Percentiles rank a stretch among this genome's conserved stretches.
Evolutionary conservation across 176 grass and related monocot species (phyloP).

Genomic region (Musa acuminata): DNA sequence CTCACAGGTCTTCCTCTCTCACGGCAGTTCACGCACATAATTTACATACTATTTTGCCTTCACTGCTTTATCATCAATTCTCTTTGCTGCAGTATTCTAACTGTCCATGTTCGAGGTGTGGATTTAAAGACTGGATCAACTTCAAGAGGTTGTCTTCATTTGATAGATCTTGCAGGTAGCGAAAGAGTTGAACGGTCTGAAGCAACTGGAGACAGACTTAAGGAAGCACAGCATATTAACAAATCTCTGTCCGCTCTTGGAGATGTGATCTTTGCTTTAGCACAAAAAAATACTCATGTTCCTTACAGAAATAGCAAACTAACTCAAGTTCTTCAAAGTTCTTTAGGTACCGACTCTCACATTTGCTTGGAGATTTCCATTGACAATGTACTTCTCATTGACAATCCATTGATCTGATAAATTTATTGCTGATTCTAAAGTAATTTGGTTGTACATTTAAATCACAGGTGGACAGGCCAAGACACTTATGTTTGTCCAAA

Average conservation of each 20-base stretch:
- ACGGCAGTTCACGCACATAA: not conserved
- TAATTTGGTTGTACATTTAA: constrained; percentile 19
- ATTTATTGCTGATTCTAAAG: not conserved
- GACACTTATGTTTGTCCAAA: constrained; percentile 95
- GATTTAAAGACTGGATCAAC: constrained; percentile 82
- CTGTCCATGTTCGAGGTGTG: constrained; percentile 78
- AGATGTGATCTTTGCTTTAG: constrained; percentile 84
- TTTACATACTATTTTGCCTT: not conserved
- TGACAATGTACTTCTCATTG: not conserved
- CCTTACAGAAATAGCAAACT: constrained; percentile 97
- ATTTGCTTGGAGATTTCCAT: not conserved
- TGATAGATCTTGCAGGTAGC: constrained; percentile 96
- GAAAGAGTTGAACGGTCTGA: constrained; percentile 91
- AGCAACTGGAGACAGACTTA: constrained; percentile 92
- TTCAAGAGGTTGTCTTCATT: constrained; percentile 77
- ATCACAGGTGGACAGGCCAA: constrained; percentile 87
- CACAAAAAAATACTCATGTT: constrained; percentile 74
- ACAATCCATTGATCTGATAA: no score
- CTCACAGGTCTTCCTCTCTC: constrained; percentile 17
- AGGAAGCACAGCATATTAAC: constrained; percentile 90
- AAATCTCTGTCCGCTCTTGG: constrained; percentile 88
- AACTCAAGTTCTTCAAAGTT: constrained; percentile 97
- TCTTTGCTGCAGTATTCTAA: constrained; percentile 73
- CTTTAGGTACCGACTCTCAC: constrained; percentile 50
- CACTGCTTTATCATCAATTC: not conserved